Base-by-base conservation (phyloP, 2,329 filamentous ascomycete genomes). In the Triangularia verruculosa region DNA sequence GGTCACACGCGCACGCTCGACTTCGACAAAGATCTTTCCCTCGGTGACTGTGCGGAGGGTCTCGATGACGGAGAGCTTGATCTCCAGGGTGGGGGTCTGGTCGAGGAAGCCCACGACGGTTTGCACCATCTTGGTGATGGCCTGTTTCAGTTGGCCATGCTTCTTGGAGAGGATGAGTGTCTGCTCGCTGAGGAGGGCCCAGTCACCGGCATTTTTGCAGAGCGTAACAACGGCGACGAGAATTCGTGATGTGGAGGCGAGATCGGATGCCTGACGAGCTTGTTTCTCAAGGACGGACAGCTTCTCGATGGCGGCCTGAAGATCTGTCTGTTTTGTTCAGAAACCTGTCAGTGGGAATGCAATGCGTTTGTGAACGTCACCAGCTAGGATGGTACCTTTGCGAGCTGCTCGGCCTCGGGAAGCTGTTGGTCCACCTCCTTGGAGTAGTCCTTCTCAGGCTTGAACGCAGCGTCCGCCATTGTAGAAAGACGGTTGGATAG, bases 1-100 rank as follows among this genome's bases (percentile, higher is more conserved):
- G 72, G 95, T 99, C 65, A 99, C 89, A 70, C 95, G 91, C 68
- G 95, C 95, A 70, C 95, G 89, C 83, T 99, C 95, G 60, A 99
- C 95, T 82, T 99, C 95, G 72, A 99, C 94, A 73, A 99, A 99
- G 76, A 99, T 99, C 90, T 99, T 99, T 79, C 95, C 95, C 79
- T 99, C 95, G 8, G 95, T 99, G 57, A 99, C 94, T 51, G 94
- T 98, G 71, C 95, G 88, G 73, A 99, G 79, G 1, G 94, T 96
- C 79, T 99, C 94, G 73, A 99, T 99, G 64, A 97, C 88, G 22
- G 91, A 90, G 63, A 99, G 83, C 81, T 98, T 99, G 34, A 88
- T 93, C 71, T 97, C 93, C 66, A 92, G 74, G 73, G 87, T 90
- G 32, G 95, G 93, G 22, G 93, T 93, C 55, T 90, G 87, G 74